Conservation (phyloP, 1,284 basidiomycete genomes). For the Sanghuangporus weigelae region DNA sequence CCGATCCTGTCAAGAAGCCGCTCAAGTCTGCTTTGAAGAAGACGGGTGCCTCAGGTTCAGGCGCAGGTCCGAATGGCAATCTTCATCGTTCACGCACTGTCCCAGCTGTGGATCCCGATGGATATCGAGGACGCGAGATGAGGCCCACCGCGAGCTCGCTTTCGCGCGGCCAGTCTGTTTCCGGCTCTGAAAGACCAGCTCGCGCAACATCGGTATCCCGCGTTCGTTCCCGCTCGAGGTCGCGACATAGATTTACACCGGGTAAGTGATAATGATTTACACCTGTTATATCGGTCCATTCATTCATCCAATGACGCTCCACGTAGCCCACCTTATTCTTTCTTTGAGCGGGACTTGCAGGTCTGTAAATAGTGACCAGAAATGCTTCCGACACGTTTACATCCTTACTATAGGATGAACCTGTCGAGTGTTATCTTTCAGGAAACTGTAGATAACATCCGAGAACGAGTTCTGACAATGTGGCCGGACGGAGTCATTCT, state of each 20-base stretch:
- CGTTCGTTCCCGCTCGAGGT: constrained; percentile 29
- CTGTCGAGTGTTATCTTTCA: constrained; percentile 36
- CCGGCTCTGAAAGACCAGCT: constrained; percentile 26
- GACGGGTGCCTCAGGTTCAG: constrained; percentile 12
- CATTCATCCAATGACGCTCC: not conserved
- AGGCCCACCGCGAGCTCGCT: constrained; percentile 4
- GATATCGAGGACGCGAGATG: constrained; percentile 7
- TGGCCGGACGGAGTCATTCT: constrained; percentile 40
- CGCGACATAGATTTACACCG: constrained; percentile 29
- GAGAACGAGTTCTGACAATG: constrained; percentile 37
- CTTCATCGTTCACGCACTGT: constrained; percentile 13
- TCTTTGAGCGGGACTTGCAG: constrained; percentile 10
- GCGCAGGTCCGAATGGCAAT: not conserved
- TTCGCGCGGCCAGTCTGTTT: constrained; percentile 30
- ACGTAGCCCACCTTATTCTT: constrained; percentile 11
- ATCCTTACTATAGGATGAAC: constrained; percentile 31
- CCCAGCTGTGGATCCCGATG: constrained; percentile 2
- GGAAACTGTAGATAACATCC: constrained; percentile 34
- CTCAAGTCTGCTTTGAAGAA: constrained; percentile 62
- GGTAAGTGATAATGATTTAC: constrained; percentile 22
- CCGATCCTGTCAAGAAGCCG: constrained; percentile 24
- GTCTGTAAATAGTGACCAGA: not conserved
- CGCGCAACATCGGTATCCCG: constrained; percentile 23
- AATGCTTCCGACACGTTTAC: not conserved
- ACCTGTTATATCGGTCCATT: not conserved